These are phyloP conservation scores for Penicillium ucsense DNA, from an alignment of 495 filamentous ascomycete genomes.

Conservation along the genomic window DNA sequence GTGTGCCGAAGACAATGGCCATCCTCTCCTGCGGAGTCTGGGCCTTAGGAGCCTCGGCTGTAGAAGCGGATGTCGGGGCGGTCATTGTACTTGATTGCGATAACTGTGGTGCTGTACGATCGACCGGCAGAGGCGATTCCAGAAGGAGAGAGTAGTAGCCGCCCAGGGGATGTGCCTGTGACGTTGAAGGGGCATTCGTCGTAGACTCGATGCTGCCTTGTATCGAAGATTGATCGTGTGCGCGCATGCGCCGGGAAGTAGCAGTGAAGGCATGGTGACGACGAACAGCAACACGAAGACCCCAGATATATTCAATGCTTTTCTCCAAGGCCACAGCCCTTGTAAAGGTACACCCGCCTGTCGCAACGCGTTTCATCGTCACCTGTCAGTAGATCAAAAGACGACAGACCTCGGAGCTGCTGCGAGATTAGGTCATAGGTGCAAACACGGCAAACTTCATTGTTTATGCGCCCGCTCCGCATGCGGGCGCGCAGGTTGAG, in stretches of 20 bases:
- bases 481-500: slow-evolving; percentile 2
- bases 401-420: slow-evolving; percentile 2
- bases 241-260: slow-evolving; percentile 16
- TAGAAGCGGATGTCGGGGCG: not conserved
- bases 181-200: slow-evolving; percentile 1
- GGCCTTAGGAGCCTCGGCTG: slow-evolving; percentile 13
- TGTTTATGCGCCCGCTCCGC: slow-evolving; percentile 16
- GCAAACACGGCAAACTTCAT: slow-evolving; percentile 36
- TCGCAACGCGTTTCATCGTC: slow-evolving; percentile 25
- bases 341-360: slow-evolving; percentile 12
- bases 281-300: not conserved
- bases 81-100: too few species aligned
- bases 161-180: slow-evolving; percentile 33
- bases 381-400: slow-evolving; percentile 1
- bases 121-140: slow-evolving; percentile 20
- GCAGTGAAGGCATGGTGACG: slow-evolving; percentile 14
- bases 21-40: slow-evolving; percentile 44
- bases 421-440: slow-evolving; percentile 26
- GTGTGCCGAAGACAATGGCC: slow-evolving; percentile 67
- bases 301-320: not conserved
- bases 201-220: slow-evolving; percentile 7
- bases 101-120: not conserved
- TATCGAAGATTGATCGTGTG: slow-evolving; percentile 6
- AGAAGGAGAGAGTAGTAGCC: slow-evolving; percentile 33
- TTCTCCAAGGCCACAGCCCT: not conserved